Percentiles rank a stretch among this genome's conserved stretches.
These are phyloP conservation scores for Rosa persica DNA, from an alignment of 306 rosid genomes.

Conservation along the genomic window DNA sequence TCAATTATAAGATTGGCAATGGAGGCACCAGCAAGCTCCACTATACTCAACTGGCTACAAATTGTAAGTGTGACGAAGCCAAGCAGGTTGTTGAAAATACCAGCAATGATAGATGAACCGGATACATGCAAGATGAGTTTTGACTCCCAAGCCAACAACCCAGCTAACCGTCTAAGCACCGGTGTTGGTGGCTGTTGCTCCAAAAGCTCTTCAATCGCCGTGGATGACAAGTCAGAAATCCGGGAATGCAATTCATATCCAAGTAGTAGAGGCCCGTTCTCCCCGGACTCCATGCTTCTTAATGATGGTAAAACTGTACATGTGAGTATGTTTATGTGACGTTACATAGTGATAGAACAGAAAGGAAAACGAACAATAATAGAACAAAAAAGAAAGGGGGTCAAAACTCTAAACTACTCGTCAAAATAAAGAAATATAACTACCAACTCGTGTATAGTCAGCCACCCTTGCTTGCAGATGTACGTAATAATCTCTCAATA, in stretches of 20 bases:
- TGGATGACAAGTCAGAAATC: conserved; percentile 5
- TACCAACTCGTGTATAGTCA: neutral
- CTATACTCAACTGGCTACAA: neutral
- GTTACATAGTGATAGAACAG: neutral
- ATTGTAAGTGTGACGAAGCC: conserved; percentile 12
- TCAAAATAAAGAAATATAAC: neutral
- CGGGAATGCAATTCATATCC: neutral
- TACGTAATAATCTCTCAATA: neutral
- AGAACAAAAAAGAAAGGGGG: neutral
- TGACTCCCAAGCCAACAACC: conserved; percentile 5
- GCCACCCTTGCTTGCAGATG: neutral
- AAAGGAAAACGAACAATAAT: neutral
- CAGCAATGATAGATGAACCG: neutral
- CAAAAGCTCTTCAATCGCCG: neutral
- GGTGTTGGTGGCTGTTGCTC: neutral
- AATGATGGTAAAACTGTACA: neutral
- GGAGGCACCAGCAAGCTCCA: neutral
- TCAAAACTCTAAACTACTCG: neutral
- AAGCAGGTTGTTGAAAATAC: neutral
- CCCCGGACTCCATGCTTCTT: neutral
- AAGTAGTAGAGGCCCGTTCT: neutral
- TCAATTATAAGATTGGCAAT: neutral
- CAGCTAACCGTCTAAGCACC: neutral
- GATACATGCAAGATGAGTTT: neutral
- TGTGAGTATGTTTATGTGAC: neutral